phyloP scores from a whole-genome alignment of 768 basidiomycete species.

The Tulasnella calospora region DNA sequence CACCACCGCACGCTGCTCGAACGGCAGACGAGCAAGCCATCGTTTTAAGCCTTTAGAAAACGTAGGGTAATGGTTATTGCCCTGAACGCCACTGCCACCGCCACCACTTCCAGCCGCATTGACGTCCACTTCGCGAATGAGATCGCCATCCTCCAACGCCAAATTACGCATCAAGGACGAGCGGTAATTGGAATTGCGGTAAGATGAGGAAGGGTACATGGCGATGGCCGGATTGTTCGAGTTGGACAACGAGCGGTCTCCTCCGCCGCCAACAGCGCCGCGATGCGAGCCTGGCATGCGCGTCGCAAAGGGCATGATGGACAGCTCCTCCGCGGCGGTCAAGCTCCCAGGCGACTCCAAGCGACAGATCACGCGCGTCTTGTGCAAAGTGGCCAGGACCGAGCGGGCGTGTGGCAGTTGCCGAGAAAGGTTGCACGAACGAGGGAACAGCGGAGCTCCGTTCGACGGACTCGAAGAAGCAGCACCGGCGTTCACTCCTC shows the following conservation, averaged over 20 bases:
- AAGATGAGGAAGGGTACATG: slow-evolving; percentile 18
- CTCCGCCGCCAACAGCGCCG: background rate
- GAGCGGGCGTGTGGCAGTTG: slow-evolving; percentile 36
- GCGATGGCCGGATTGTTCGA: background rate
- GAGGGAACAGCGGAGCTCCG: slow-evolving; percentile 45
- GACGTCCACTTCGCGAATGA: slow-evolving; percentile 23
- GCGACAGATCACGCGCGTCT: slow-evolving; percentile 47
- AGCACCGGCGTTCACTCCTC: background rate
- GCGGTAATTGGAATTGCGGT: background rate
- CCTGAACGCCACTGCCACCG: background rate
- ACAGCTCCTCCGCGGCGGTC: slow-evolving; percentile 41
- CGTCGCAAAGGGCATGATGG: slow-evolving; percentile 37
- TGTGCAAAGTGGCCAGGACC: slow-evolving; percentile 48
- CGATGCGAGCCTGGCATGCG: slow-evolving; percentile 14
- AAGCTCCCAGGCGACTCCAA: slow-evolving; percentile 39
- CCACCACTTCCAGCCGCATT: background rate
- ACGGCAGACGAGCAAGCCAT: slow-evolving; percentile 72
- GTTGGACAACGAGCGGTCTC: background rate
- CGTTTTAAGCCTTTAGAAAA: slow-evolving; percentile 54
- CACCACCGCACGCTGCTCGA: slow-evolving; percentile 62
- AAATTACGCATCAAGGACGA: slow-evolving; percentile 4
- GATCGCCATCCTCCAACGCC: slow-evolving; percentile 19
- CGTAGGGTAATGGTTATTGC: background rate
- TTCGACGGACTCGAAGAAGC: background rate
- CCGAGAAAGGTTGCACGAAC: slow-evolving; percentile 48